phyloP scores from a whole-genome alignment of 495 filamentous ascomycete species.

The Tetracladium setigerum region DNA sequence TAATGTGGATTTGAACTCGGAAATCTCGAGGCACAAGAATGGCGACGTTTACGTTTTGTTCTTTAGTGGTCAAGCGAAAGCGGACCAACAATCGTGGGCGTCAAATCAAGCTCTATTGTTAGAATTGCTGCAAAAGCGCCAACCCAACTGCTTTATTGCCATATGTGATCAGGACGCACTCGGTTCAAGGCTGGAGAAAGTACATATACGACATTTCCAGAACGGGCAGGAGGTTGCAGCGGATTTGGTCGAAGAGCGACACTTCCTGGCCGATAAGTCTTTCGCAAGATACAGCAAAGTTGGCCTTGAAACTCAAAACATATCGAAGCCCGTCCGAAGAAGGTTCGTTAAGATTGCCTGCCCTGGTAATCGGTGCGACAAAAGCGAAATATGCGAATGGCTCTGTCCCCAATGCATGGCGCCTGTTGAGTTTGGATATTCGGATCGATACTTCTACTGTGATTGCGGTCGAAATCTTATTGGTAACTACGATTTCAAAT shows the following conservation, averaged over 20 bases:
- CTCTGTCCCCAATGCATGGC: conserved; percentile 24
- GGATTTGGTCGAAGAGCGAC: conserved; percentile 19
- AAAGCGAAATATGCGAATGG: conserved; percentile 17
- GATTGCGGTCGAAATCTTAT: conserved; percentile 26
- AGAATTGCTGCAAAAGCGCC: conserved; percentile 9
- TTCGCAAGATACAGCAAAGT: conserved; percentile 10
- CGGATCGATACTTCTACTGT: conserved; percentile 29
- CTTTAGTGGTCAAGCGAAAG: conserved; percentile 7
- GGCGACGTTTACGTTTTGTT: conserved; percentile 16
- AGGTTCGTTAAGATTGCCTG: conserved; percentile 25
- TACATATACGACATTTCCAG: conserved; percentile 15
- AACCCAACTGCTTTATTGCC: conserved; percentile 5
- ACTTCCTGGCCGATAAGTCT: conserved; percentile 18
- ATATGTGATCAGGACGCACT: conserved; percentile 22
- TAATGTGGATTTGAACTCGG: conserved; percentile 1
- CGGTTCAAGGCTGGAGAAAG: conserved; percentile 1
- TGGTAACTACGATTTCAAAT: conserved; percentile 25
- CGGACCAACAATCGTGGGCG: conserved; percentile 10
- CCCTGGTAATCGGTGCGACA: conserved; percentile 20
- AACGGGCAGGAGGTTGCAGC: conserved; percentile 2
- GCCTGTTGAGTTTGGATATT: conserved; percentile 26
- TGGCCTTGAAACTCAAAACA: conserved; percentile 7
- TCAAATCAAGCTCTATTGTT: conserved; percentile 16
- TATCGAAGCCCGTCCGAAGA: conserved; percentile 16
- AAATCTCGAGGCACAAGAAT: background rate